Conservation (phyloP, 805 yeast species). For the Cyberlindnera maclurae region DNA sequence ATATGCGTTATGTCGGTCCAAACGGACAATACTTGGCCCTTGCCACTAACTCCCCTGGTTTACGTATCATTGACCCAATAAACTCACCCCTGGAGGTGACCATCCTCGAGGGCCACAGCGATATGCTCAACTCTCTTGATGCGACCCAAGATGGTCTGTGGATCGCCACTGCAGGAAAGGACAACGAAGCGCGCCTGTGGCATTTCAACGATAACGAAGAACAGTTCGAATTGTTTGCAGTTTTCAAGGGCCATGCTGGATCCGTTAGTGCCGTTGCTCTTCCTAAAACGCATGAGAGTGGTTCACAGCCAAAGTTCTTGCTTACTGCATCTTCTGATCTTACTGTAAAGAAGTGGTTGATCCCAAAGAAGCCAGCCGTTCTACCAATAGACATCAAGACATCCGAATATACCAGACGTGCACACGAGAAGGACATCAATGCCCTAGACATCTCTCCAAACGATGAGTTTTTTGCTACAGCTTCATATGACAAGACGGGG, state of each 20-base stretch:
- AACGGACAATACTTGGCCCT: constrained; percentile 52
- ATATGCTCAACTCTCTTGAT: constrained; percentile 76
- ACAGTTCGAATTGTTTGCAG: constrained; percentile 42
- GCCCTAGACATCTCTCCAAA: constrained; percentile 86
- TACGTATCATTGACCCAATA: constrained; percentile 65
- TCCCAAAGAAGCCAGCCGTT: constrained; percentile 39
- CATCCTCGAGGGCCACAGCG: constrained; percentile 75
- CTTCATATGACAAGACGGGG: constrained; percentile 87
- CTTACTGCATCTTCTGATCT: constrained; percentile 90
- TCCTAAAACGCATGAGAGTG: constrained; percentile 32
- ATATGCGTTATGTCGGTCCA: constrained; percentile 72
- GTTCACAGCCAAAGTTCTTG: constrained; percentile 50
- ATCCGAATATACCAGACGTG: constrained; percentile 86
- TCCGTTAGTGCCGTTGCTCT: constrained; percentile 78
- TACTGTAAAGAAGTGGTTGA: constrained; percentile 79
- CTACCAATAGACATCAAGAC: constrained; percentile 36
- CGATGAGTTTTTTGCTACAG: constrained; percentile 83
- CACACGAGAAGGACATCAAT: constrained; percentile 95
- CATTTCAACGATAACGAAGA: constrained; percentile 39
- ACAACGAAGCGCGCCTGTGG: constrained; percentile 83
- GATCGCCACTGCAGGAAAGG: constrained; percentile 92
- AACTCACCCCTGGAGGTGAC: constrained; percentile 51
- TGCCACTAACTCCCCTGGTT: constrained; percentile 90
- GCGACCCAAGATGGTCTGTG: constrained; percentile 74
- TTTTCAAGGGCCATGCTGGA: constrained; percentile 80